Base-by-base conservation (phyloP, 768 basidiomycete species). In the Coprinellus micaceus region DNA sequence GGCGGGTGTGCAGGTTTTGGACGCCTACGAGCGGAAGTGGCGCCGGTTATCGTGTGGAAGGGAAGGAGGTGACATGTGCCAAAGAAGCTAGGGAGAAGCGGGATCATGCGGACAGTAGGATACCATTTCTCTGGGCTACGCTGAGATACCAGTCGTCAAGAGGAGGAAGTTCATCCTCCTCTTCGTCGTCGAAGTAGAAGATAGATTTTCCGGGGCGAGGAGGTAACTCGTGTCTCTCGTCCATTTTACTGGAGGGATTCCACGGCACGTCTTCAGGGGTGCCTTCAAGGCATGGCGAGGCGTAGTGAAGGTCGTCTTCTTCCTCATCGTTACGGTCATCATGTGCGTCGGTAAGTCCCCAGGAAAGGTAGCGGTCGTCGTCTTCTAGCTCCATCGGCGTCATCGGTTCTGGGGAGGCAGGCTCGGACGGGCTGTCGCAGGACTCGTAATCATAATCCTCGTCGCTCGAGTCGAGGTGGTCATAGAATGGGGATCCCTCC, bases 121-220 rank as follows among this genome's bases (percentile, higher is more conserved):
- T 45, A 26, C 56, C 56, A 25, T 57, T 64, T 19, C 65, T 64
- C 5, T 56, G 21, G 12, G 66, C 64, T 19, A 70, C 64, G 33
- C 60, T 65, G 49, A 61, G 59, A 60, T 73, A 77, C 75, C 76
- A 77, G 36, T 72, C 72, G 57, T 77, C 75, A 36, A 75, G 67
- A 12, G 72, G 69, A 57, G 76, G 75, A 41, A 74, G 71, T 10
- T 70, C 73, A 28, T 74, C 74, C 45, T 75, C 74, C 15, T 59
- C 59, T 52, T 58, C 45, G 33, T 57, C 50, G 22, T 57, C 56
- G 30, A 57, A 33, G 33, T 52, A 57, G 51, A 57, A 57, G 9
- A 57, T 57, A 12, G 50, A 50, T 46, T 47, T 48, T 24, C 40
- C 40, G 9, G 56, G 56, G 1, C 56, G 56, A 25, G 39, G 25